phyloP scores from a whole-genome alignment of 2,329 filamentous ascomycete species.

The Stachybotrys chlorohalonatus region DNA sequence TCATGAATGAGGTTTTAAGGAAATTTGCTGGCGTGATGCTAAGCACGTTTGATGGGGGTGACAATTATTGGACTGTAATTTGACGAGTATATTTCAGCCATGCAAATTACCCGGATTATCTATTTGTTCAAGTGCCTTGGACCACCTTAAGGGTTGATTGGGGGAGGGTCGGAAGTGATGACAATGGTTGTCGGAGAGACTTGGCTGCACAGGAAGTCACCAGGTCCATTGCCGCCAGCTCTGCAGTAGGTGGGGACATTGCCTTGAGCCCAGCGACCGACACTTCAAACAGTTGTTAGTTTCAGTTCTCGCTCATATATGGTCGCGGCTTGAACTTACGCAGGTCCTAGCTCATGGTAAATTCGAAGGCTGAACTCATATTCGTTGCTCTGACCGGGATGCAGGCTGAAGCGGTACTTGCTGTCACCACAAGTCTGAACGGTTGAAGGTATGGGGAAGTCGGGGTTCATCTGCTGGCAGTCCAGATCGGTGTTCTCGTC shows the following conservation, averaged over 20 bases:
- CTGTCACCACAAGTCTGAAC: conserved; percentile 14
- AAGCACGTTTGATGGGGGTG: no score
- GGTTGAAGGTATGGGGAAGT: conserved; percentile 9
- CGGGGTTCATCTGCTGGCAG: conserved; percentile 7
- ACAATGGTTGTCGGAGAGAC: conserved; percentile 8
- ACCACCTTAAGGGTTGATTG: conserved; percentile 1
- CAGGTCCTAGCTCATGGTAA: conserved; percentile 12
- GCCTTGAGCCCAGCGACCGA: conserved; percentile 9
- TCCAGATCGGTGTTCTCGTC: conserved; percentile 6
- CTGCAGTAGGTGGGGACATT: conserved; percentile 11
- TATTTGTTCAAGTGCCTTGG: no score
- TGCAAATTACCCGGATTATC: no score
- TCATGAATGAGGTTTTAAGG: no score
- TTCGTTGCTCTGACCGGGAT: conserved; percentile 3
- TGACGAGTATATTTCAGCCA: no score
- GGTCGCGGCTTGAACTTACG: conserved; percentile 7
- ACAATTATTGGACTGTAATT: no score
- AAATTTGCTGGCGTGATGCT: no score
- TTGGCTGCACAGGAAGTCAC: conserved; percentile 11
- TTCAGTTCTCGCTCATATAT: background rate
- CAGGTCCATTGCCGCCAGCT: conserved; percentile 7
- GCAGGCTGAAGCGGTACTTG: conserved; percentile 18
- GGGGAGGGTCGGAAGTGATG: conserved; percentile 5
- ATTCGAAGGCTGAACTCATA: conserved; percentile 10
- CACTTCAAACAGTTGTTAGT: conserved; percentile 1